Percentiles rank a stretch among this genome's conserved stretches.
Conservation (phyloP, 1,284 basidiomycete genomes). For the Trichosporon inkin region DNA sequence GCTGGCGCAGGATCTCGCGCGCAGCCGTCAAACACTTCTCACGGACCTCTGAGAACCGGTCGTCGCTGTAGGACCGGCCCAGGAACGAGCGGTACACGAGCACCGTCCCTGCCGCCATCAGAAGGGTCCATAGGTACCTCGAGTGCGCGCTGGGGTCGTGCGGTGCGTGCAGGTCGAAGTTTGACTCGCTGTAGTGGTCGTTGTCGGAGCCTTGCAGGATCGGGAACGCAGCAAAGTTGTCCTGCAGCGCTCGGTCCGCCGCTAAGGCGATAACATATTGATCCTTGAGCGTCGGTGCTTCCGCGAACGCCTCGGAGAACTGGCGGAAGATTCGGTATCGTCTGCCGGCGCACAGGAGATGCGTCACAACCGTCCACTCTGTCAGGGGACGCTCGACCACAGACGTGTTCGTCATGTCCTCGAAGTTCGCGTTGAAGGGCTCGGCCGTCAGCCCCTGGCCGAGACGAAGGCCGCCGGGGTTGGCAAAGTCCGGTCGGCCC, state of each 20-base stretch:
- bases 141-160: slow-evolving; percentile 24
- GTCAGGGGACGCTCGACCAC: slow-evolving; percentile 15
- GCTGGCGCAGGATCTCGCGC: slow-evolving; percentile 25
- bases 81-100: slow-evolving; percentile 29
- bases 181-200: slow-evolving; percentile 18
- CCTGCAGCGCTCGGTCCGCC: slow-evolving; percentile 19
- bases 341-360: slow-evolving; percentile 20
- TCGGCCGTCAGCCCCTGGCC: slow-evolving; percentile 23
- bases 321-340: slow-evolving; percentile 27
- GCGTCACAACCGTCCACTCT: slow-evolving; percentile 20
- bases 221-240: slow-evolving; percentile 22
- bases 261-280: slow-evolving; percentile 23
- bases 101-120: slow-evolving; percentile 21
- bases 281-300: slow-evolving; percentile 22
- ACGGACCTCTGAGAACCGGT: slow-evolving; percentile 29
- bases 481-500: slow-evolving; percentile 25
- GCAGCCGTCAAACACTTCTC: slow-evolving; percentile 31
- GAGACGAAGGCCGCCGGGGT: slow-evolving; percentile 24
- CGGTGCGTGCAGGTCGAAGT: slow-evolving; percentile 22
- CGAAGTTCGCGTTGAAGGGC: slow-evolving; percentile 24
- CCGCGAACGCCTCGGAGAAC: slow-evolving; percentile 24
- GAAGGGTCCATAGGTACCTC: slow-evolving; percentile 23
- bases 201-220: slow-evolving; percentile 17
- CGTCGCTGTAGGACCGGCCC: slow-evolving; percentile 28
- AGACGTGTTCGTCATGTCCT: slow-evolving; percentile 23